Evolutionary conservation across 208 protist species (phyloP).

Genomic region (Trypanosoma brucei): DNA sequence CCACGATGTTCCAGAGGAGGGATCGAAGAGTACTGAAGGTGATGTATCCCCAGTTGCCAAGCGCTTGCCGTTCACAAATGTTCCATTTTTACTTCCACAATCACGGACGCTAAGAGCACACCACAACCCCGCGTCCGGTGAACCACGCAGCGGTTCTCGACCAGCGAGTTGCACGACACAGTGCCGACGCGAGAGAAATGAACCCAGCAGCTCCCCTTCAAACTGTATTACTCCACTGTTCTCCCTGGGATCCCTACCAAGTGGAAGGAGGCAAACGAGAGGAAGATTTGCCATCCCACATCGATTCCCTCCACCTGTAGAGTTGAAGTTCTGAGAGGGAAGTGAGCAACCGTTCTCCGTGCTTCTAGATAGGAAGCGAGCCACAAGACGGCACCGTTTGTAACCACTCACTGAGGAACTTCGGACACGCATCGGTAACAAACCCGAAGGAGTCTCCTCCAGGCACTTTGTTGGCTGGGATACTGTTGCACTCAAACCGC

Average conservation of each 20-base stretch:
- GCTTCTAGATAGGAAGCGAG: constrained; percentile 20
- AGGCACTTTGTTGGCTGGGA: too few species aligned
- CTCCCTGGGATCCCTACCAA: constrained; percentile 25
- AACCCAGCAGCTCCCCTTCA: constrained; percentile 18
- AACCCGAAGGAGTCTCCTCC: too few species aligned
- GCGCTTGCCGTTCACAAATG: constrained; percentile 30
- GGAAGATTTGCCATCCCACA: background rate
- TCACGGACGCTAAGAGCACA: constrained; percentile 26
- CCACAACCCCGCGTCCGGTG: constrained; percentile 7
- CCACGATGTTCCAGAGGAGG: constrained; percentile 4
- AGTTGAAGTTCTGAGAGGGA: background rate
- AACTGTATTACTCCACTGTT: constrained; percentile 28
- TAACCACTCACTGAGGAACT: constrained; percentile 18
- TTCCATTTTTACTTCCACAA: constrained; percentile 31
- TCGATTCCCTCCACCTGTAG: too few species aligned
- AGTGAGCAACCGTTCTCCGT: background rate
- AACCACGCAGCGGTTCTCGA: too few species aligned
- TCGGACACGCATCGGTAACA: constrained; percentile 7
- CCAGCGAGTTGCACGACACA: constrained; percentile 26
- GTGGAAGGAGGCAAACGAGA: constrained; percentile 8
- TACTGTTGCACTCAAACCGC: constrained; percentile 16
- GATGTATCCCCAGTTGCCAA: constrained; percentile 18
- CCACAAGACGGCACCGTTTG: constrained; percentile 22
- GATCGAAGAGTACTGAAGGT: constrained; percentile 10
- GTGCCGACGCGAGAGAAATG: constrained; percentile 33